phyloP scores from a whole-genome alignment of 192 early-diverging fungal species.

The Linnemannia zychae region DNA sequence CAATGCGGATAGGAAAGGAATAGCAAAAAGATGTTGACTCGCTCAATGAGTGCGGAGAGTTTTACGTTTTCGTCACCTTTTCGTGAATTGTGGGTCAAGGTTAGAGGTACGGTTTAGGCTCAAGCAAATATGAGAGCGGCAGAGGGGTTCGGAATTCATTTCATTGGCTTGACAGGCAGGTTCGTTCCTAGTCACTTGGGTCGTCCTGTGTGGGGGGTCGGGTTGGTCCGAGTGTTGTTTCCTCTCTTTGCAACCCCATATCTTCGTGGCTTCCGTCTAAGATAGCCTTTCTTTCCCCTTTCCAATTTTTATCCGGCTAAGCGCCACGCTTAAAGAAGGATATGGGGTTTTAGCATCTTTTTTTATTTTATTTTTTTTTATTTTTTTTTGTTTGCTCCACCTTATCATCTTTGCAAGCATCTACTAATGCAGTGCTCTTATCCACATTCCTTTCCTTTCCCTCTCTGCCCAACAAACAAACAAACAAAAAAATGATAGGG shows the following conservation, averaged over 20 bases:
- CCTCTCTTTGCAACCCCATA: background rate
- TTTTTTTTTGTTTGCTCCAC: background rate
- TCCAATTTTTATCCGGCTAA: background rate
- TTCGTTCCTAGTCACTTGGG: background rate
- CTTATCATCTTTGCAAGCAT: background rate
- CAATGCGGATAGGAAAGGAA: background rate
- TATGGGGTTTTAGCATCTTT: no score
- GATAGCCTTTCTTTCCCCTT: background rate
- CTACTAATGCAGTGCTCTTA: background rate
- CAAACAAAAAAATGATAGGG: constrained; percentile 16
- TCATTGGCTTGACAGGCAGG: background rate
- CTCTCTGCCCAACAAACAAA: background rate
- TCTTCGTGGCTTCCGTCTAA: background rate
- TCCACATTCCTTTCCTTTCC: background rate
- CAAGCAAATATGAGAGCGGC: background rate
- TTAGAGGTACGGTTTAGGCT: background rate
- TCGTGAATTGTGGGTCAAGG: background rate
- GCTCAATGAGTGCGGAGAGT: background rate
- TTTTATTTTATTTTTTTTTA: background rate
- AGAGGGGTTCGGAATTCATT: background rate
- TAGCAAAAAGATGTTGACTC: background rate
- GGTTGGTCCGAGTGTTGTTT: background rate
- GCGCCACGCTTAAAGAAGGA: no score
- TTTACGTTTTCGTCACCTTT: background rate
- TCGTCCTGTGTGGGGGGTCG: no score